These are phyloP conservation scores for Rubroboletus pulcherrimus DNA, from an alignment of 768 basidiomycete species.

Conservation along the genomic window DNA sequence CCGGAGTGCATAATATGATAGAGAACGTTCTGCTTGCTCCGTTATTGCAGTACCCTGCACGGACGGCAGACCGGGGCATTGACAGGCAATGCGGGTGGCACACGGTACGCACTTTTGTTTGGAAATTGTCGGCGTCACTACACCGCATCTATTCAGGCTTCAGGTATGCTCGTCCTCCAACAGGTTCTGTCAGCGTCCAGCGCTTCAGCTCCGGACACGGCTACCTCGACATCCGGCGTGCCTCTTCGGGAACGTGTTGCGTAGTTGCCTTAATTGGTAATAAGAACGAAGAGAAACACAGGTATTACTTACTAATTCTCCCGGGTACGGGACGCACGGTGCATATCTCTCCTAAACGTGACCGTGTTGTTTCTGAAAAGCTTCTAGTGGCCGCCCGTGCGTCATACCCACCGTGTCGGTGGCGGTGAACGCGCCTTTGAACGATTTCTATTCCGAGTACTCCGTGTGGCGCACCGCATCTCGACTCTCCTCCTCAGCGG, in stretches of 20 bases:
- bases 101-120: constrained; percentile 16
- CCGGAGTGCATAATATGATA: neutral
- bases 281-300: constrained; percentile 15
- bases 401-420: constrained; percentile 27
- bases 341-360: constrained; percentile 2
- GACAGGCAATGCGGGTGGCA: constrained; percentile 18
- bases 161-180: constrained; percentile 5
- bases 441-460: constrained; percentile 25
- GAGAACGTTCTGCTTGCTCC: constrained; percentile 5
- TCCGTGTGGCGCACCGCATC: constrained; percentile 30
- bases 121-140: constrained; percentile 15
- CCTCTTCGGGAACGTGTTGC: neutral
- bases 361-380: constrained; percentile 7
- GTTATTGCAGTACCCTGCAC: constrained; percentile 11
- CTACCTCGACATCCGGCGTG: constrained; percentile 17
- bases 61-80: neutral
- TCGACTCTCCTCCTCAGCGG: constrained; percentile 24
- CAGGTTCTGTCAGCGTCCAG: neutral
- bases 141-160: constrained; percentile 17
- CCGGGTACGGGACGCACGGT: constrained; percentile 23
- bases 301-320: constrained; percentile 16
- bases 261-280: constrained; percentile 4
- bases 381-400: constrained; percentile 13
- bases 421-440: constrained; percentile 29
- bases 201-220: constrained; percentile 17